These are phyloP conservation scores for Lodderomyces pseudojiufengensis DNA, from an alignment of 1,139 yeast genomes.

Conservation along the genomic window DNA sequence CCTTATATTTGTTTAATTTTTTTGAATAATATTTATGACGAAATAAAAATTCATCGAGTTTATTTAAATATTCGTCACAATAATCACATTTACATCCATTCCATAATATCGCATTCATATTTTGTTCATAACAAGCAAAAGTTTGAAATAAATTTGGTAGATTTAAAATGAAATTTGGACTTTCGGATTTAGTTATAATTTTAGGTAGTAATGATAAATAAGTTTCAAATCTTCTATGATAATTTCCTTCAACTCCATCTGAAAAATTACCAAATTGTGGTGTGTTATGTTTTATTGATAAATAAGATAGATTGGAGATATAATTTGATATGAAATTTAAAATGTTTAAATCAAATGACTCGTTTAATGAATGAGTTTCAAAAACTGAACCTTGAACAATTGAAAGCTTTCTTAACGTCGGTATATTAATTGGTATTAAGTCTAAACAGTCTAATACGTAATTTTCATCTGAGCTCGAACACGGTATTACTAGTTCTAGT, in stretches of 20 bases:
- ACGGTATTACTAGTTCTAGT: conserved; percentile 26
- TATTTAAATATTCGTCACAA: conserved; percentile 46
- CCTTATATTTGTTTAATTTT: conserved; percentile 46
- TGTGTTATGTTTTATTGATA: conserved; percentile 50
- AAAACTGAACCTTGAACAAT: conserved; percentile 41
- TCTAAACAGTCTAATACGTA: conserved; percentile 41
- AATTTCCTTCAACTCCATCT: conserved; percentile 74
- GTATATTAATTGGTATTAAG: conserved; percentile 17
- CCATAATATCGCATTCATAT: conserved; percentile 68
- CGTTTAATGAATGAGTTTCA: conserved; percentile 44
- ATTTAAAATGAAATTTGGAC: conserved; percentile 34
- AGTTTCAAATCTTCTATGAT: conserved; percentile 51
- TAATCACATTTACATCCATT: conserved; percentile 66
- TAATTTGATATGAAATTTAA: conserved; percentile 38
- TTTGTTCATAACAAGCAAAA: conserved; percentile 63
- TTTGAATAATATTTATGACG: conserved; percentile 57
- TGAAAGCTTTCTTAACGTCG: conserved; percentile 34
- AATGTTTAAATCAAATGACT: conserved; percentile 52
- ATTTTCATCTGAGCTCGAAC: conserved; percentile 25
- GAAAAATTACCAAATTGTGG: conserved; percentile 26
- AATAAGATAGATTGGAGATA: conserved; percentile 21
- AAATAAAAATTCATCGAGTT: conserved; percentile 56
- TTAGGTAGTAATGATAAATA: conserved; percentile 48
- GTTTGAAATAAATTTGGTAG: conserved; percentile 59
- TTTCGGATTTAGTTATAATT: conserved; percentile 19